A percentile compares a stretch with the other conserved stretches of the same genome.
These are phyloP conservation scores for Pneumocystis oryctolagi DNA, from an alignment of 1,139 yeast genomes.

Conservation along the genomic window DNA sequence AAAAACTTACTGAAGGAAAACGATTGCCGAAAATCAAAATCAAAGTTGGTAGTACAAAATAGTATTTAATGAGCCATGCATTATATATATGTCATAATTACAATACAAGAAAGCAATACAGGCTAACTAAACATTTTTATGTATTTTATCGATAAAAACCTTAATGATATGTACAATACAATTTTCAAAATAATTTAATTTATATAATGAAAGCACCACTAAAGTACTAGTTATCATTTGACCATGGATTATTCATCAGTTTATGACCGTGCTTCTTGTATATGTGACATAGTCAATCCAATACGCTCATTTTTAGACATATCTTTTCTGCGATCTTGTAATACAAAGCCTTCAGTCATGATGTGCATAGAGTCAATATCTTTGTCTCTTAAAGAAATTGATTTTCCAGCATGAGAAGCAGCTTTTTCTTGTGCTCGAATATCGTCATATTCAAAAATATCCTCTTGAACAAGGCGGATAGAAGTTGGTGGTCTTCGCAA, in stretches of 20 bases:
- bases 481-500: not conserved
- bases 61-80: not conserved
- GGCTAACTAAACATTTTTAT: not conserved
- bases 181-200: not conserved
- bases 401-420: not conserved
- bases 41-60: not conserved
- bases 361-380: not conserved
- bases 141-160: not conserved
- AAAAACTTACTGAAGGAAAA: not conserved
- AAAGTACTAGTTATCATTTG: not conserved
- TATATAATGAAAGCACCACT: not conserved
- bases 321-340: not conserved
- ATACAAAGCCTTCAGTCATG: not conserved
- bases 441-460: conserved; percentile 2
- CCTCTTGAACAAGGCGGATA: not conserved
- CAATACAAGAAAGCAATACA: not conserved
- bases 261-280: not conserved
- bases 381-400: not conserved
- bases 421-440: conserved; percentile 1
- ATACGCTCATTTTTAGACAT: not conserved
- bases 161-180: not conserved
- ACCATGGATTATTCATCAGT: not conserved
- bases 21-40: not conserved
- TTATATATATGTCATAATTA: not conserved
- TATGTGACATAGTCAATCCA: not conserved